phyloP scores from a whole-genome alignment of 2,329 filamentous ascomycete genomes.

The Diaporthe nobilis region DNA sequence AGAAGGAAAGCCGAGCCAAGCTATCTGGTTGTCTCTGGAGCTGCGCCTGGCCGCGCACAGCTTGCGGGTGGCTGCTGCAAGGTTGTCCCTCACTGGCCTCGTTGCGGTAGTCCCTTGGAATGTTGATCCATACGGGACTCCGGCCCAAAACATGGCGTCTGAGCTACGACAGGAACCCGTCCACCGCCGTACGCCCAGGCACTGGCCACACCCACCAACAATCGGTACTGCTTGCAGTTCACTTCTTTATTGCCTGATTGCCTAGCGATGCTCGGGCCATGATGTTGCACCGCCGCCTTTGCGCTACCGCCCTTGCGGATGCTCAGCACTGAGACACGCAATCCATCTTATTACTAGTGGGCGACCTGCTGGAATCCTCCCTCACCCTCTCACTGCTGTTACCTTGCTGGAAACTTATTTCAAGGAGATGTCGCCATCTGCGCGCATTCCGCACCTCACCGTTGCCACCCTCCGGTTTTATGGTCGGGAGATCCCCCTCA shows the following conservation, averaged over 20 bases:
- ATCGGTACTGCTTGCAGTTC: not conserved
- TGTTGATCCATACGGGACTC: slow-evolving; percentile 31
- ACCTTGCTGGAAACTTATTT: slow-evolving; percentile 30
- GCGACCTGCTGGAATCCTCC: slow-evolving; percentile 5
- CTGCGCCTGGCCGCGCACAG: slow-evolving; percentile 20
- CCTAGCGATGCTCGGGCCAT: slow-evolving; percentile 26
- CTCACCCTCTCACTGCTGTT: slow-evolving; percentile 20
- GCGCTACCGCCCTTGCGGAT: slow-evolving; percentile 25
- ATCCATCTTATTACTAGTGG: slow-evolving; percentile 10
- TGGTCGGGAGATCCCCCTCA: slow-evolving; percentile 27
- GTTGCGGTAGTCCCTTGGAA: slow-evolving; percentile 17
- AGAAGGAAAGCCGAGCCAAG: slow-evolving; percentile 23
- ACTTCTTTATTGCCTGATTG: slow-evolving; percentile 5
- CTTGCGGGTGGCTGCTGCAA: slow-evolving; percentile 23
- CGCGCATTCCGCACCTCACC: slow-evolving; percentile 27
- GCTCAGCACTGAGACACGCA: slow-evolving; percentile 31
- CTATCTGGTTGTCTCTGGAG: slow-evolving; percentile 3
- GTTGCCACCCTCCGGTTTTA: slow-evolving; percentile 14
- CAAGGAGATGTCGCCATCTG: slow-evolving; percentile 34
- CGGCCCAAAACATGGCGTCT: slow-evolving; percentile 30
- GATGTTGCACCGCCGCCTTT: slow-evolving; percentile 28
- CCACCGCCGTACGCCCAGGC: not conserved
- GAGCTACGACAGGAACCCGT: slow-evolving; percentile 35
- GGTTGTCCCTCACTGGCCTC: slow-evolving; percentile 19
- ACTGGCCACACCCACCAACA: not conserved